Conservation (phyloP, 345 rosid genomes). For the Populus alba region DNA sequence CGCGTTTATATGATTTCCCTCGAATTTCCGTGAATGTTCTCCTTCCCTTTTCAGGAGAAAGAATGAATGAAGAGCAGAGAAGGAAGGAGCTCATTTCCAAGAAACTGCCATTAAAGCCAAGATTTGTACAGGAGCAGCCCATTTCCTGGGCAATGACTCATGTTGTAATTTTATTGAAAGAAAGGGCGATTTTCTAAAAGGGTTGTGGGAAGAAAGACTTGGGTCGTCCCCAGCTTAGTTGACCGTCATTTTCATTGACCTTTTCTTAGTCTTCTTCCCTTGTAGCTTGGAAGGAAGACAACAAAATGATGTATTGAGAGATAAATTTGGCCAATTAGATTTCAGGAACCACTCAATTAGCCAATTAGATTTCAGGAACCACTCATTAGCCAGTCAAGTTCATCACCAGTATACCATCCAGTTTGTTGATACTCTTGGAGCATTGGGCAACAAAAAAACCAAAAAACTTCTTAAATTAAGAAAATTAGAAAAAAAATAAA, state of each 20-base stretch:
- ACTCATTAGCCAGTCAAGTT: background rate
- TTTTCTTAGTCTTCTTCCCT: background rate
- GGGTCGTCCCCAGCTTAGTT: background rate
- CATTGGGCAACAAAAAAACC: too few species aligned
- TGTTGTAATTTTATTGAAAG: background rate
- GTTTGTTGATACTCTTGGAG: too few species aligned
- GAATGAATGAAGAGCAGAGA: background rate
- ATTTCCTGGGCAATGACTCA: background rate
- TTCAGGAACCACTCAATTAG: constrained; percentile 1
- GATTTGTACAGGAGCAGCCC: background rate
- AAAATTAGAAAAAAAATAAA: too few species aligned
- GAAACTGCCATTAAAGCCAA: background rate
- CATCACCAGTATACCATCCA: too few species aligned
- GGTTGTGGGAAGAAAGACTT: background rate
- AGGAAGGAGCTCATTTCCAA: background rate
- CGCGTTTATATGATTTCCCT: background rate
- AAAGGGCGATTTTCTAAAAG: too few species aligned
- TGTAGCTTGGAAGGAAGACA: background rate
- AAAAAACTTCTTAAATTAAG: too few species aligned
- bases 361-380: background rate
- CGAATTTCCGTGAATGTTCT: background rate
- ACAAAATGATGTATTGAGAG: background rate
- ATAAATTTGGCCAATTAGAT: constrained; percentile 2
- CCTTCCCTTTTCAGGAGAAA: background rate
- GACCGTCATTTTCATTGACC: background rate